Evolutionary conservation across 2,329 filamentous ascomycete genomes (phyloP), one percentile per base, ranked within the genome.

Genomic region (Aspergillus costaricaensis): DNA sequence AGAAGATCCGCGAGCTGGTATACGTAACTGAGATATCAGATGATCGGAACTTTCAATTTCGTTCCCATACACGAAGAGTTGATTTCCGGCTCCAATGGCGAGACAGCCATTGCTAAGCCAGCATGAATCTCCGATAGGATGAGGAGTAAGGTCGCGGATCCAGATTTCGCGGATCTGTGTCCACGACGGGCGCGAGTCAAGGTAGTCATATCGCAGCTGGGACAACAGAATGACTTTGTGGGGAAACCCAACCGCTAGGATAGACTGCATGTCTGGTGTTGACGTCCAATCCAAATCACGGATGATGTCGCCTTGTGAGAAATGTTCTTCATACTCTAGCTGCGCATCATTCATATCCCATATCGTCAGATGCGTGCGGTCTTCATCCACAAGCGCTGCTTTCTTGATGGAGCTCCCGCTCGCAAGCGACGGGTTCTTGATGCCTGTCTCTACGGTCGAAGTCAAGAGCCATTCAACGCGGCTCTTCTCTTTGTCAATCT

Each of bases 211-310:
- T 12, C 93, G 89, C 79, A 96, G 88, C 72, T 97, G 92, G 5
- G 90, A 89, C 25, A 96, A 84, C 2, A 97, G 82, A 30, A 96
- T 78, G 5, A 97, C 89, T 59, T 90, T 87, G 65, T 93, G 91
- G n/a, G 89, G 88, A 70, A 96, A 96, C 0, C 93, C 92, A n/a
- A 97, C 91, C 1, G 93, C 91, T 19, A 97, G 81, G 58, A 97
- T 92, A 1, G 91, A 94, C 70, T 96, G 92, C 52, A 87, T 88
- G 73, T 96, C 91, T 0, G 92, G 92, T 0, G 93, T 96, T 3
- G 91, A 94, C 0, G 92, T 94, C 94, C 94, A 97, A 74, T 96
- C 92, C 12, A 97, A 84, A 74, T 96, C 93, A 64, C 89, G 87
- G 43, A 97, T 92, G 5, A 83, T 85, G 68, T 95, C 90, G 61